Evolutionary conservation across 306 rosid species (phyloP).

Genomic region (Casuarina equisetifolia): DNA sequence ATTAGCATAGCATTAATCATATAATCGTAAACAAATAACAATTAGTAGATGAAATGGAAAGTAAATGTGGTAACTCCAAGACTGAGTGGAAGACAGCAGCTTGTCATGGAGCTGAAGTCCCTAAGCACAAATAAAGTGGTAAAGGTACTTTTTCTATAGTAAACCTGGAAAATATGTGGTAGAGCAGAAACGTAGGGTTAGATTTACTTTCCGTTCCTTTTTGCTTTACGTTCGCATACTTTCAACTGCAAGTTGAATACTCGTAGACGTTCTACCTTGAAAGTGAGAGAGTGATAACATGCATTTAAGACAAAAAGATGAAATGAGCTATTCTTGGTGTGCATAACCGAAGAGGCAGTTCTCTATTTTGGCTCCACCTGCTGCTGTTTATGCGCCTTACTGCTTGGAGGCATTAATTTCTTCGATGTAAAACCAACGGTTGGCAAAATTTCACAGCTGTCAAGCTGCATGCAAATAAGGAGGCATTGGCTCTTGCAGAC

Average conservation of each 20-base stretch:
- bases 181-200: no score
- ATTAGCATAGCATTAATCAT: neutral
- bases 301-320: conserved; percentile 8
- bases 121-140: no score
- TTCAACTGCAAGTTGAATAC: no score
- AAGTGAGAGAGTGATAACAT: neutral
- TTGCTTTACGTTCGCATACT: no score
- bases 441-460: neutral
- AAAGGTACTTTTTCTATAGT: no score
- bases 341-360: neutral
- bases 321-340: neutral
- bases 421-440: neutral
- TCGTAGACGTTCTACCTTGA: no score
- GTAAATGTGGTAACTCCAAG: no score
- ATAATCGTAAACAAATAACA: neutral
- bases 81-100: no score
- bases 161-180: no score
- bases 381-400: neutral
- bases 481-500: neutral
- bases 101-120: no score
- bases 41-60: neutral
- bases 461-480: neutral
- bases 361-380: neutral
- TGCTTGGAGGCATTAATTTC: neutral
- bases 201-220: no score